Base-by-base conservation (phyloP, 83 land plant genomes). In the Larix sibirica region DNA sequence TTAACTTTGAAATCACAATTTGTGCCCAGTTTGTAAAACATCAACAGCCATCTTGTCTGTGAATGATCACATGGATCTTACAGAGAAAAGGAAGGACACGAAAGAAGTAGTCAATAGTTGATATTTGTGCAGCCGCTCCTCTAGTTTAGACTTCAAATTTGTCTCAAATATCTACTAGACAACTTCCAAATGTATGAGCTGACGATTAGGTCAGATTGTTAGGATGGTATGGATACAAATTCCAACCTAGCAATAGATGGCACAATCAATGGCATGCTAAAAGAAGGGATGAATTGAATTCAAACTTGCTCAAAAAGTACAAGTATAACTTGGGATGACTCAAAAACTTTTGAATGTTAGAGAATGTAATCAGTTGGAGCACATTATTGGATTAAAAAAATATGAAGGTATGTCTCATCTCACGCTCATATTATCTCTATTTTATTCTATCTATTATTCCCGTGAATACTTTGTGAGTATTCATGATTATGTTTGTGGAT, bases 11-110 rank as follows among this genome's bases (percentile, higher is more conserved):
- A 91, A 78, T 70, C 88, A 68, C n/a, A n/a, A n/a, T n/a, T n/a
- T n/a, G n/a, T n/a, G n/a, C n/a, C n/a, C 92, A 42, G 94, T 93
- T 73, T 91, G 95, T 47, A 89, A 81, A 31, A 86, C 86, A 18
- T 88, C 90, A 8, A 80, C 90, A 1, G 89, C 94, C 0, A 88
- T 89, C 65, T 91, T 91, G 20, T 83, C 95, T 18, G 88, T 93
- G 86, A 93, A 93, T 85, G 94, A 92, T 23, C 95, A 93, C 71
- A 93, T 83, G 89, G 89, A 92, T 81, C 89, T 93, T 54, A 81
- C 87, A 82, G 67, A 81, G 80, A 23, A 89, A 86, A 80, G 83
- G 85, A 38, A 93, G 86, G 81, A 86, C 89, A 20, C 84, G 83
- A 40, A 93, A 88, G 81, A 91, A 68, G 68, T 83, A 88, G 62